Percentiles rank a stretch among this genome's conserved stretches.
These are phyloP conservation scores for Colletotrichum somersetense DNA, from an alignment of 2,329 filamentous ascomycete species.

Conservation along the genomic window DNA sequence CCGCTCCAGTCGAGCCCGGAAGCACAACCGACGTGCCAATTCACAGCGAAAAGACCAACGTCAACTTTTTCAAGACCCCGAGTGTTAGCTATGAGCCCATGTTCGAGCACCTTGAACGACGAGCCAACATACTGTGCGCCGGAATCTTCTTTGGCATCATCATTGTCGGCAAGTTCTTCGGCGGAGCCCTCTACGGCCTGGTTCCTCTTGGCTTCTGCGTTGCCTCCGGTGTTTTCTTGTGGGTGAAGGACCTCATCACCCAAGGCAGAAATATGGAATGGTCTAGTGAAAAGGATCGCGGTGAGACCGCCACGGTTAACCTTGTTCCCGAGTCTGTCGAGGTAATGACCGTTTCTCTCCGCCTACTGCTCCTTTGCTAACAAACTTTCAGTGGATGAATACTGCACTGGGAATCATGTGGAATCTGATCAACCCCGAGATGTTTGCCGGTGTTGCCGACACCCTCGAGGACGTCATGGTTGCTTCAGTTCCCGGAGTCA, in stretches of 20 bases:
- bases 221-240: conserved; percentile 84
- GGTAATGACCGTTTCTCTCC: conserved; percentile 20
- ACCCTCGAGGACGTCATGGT: conserved; percentile 91
- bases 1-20: conserved; percentile 84
- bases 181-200: conserved; percentile 81
- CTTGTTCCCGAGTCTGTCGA: conserved; percentile 92
- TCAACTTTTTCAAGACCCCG: conserved; percentile 95
- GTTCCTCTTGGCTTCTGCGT: conserved; percentile 80
- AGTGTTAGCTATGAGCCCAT: conserved; percentile 91
- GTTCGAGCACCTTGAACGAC: conserved; percentile 80
- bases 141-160: conserved; percentile 81
- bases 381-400: conserved; percentile 81
- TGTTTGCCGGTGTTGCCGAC: conserved; percentile 93
- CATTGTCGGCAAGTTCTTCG: conserved; percentile 82
- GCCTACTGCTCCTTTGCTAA: conserved; percentile 46
- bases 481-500: conserved; percentile 88
- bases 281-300: conserved; percentile 86
- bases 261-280: conserved; percentile 89
- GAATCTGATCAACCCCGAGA: conserved; percentile 94
- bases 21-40: conserved; percentile 95
- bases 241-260: conserved; percentile 88
- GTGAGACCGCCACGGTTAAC: conserved; percentile 87
- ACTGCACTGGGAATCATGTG: conserved; percentile 86
- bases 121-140: conserved; percentile 77
- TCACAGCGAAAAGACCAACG: conserved; percentile 95